A percentile compares a stretch with the other conserved stretches of the same genome.
Conservation (phyloP, 345 rosid species). For the Dipteronia sinensis region DNA sequence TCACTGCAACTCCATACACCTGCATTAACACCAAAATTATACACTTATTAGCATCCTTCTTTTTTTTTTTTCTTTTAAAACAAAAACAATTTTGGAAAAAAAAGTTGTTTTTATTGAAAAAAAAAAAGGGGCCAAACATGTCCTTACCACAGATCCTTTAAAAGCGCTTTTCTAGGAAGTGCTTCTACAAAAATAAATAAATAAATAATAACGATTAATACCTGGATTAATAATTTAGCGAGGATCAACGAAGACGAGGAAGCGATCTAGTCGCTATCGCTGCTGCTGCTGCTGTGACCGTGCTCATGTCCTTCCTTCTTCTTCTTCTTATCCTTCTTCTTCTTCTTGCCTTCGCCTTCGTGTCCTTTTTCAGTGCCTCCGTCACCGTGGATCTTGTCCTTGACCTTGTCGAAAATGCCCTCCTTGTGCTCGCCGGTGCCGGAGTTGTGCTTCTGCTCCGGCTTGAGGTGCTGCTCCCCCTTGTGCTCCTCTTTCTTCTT, state of each 20-base stretch:
- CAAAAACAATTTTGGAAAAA: no score
- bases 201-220: background rate
- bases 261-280: constrained; percentile 62
- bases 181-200: background rate
- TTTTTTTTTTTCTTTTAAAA: no score
- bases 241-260: background rate
- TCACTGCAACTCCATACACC: background rate
- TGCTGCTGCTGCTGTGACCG: constrained; percentile 49
- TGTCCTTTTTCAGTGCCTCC: constrained; percentile 23
- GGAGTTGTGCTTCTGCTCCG: constrained; percentile 13
- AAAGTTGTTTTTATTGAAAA: no score
- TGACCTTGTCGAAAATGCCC: constrained; percentile 48
- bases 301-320: constrained; percentile 40
- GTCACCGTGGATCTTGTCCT: constrained; percentile 53
- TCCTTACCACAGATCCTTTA: no score
- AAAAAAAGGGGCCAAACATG: no score
- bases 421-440: constrained; percentile 44
- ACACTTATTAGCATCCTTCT: background rate
- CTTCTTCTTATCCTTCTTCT: constrained; percentile 52
- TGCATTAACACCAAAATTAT: background rate
- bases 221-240: background rate
- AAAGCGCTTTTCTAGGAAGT: background rate
- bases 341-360: constrained; percentile 35
- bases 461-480: constrained; percentile 38
- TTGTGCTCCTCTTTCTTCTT: constrained; percentile 46